Conservation (phyloP, 1,284 basidiomycete species). For the Ustilago sp. region DNA sequence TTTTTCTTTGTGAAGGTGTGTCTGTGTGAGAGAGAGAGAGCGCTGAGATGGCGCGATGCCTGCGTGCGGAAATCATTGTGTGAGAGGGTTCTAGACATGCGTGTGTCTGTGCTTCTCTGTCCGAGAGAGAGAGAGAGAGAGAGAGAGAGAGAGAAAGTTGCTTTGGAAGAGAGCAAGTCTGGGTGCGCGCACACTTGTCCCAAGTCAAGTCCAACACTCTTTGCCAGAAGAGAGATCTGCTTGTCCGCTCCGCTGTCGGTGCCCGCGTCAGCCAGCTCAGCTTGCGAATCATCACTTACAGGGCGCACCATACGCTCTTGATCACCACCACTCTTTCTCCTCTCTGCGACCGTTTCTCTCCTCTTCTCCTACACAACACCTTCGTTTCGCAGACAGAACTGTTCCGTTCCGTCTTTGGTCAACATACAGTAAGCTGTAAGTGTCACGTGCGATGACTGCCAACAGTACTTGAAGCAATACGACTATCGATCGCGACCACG, state of each 20-base stretch:
- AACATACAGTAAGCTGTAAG: conserved; percentile 45
- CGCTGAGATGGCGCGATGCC: background rate
- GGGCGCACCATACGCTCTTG: conserved; percentile 10
- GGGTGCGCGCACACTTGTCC: background rate
- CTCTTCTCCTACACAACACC: conserved; percentile 31
- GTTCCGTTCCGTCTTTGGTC: conserved; percentile 9
- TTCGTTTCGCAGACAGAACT: conserved; percentile 20
- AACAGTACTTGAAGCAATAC: background rate
- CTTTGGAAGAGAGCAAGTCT: background rate
- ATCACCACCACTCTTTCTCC: conserved; percentile 17
- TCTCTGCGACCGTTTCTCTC: conserved; percentile 19
- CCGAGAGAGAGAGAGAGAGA: background rate
- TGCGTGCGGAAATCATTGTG: background rate
- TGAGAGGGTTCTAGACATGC: background rate
- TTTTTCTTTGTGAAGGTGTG: conserved; percentile 3
- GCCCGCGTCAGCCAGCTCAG: conserved; percentile 1
- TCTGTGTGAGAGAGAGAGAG: background rate
- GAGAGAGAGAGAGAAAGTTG: background rate
- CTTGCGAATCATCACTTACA: conserved; percentile 23
- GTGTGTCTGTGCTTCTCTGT: conserved; percentile 6
- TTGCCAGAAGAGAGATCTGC: background rate
- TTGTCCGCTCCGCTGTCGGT: background rate
- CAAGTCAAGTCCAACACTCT: conserved; percentile 5
- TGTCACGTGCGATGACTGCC: background rate
- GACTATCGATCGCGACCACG: background rate